These are phyloP conservation scores for Calonectria hawksworthii DNA, from an alignment of 2,329 filamentous ascomycete species.

Conservation along the genomic window DNA sequence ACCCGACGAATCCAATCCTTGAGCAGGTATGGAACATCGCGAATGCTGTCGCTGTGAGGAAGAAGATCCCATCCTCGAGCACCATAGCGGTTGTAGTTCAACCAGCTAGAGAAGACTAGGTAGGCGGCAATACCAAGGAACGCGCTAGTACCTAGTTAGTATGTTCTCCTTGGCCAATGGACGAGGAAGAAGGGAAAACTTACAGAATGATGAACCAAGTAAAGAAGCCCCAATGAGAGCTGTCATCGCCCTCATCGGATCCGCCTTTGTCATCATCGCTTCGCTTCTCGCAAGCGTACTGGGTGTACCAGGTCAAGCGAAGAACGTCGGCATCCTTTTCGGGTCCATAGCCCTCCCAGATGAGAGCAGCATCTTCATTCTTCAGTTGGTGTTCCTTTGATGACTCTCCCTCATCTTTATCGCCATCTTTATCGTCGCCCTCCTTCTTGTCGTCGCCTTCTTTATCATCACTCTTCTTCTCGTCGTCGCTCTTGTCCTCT, in stretches of 20 bases:
- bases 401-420: conserved; percentile 56
- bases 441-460: conserved; percentile 49
- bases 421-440: conserved; percentile 51
- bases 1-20: conserved; percentile 89
- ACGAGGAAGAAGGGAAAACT: conserved; percentile 54
- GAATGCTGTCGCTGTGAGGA: conserved; percentile 91
- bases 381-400: conserved; percentile 66
- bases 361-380: conserved; percentile 73
- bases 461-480: conserved; percentile 44
- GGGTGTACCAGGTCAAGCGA: conserved; percentile 87
- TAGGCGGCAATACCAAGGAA: conserved; percentile 91
- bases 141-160: conserved; percentile 66
- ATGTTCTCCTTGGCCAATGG: background rate
- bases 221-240: conserved; percentile 90
- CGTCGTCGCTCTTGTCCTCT: conserved; percentile 47
- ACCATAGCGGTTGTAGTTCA: conserved; percentile 98
- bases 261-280: conserved; percentile 58
- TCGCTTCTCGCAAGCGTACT: conserved; percentile 82
- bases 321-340: conserved; percentile 74
- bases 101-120: conserved; percentile 97
- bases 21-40: conserved; percentile 91
- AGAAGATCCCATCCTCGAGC: conserved; percentile 95
- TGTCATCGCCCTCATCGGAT: conserved; percentile 59
- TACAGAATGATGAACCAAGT: conserved; percentile 97
- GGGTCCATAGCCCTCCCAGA: conserved; percentile 80